Evolutionary conservation across 129 eudicot genomes (phyloP).

Genomic region (Flaveria sonorensis): DNA sequence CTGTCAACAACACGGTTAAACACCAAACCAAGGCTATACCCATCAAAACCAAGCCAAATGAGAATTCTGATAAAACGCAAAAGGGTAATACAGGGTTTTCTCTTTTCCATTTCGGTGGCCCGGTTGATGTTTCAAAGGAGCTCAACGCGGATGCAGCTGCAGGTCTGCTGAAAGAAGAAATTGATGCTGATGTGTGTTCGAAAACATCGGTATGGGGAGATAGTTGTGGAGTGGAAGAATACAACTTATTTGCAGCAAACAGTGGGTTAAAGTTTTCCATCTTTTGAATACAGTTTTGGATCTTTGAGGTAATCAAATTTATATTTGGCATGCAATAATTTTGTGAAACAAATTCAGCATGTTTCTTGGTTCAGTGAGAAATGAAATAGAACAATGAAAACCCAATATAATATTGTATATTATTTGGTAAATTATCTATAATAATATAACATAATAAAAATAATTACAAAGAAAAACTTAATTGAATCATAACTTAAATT

Average conservation of each 20-base stretch:
- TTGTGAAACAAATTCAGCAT: constrained; percentile 40
- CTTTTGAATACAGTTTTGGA: constrained; percentile 39
- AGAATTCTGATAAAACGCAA: constrained; percentile 22
- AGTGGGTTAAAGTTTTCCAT: constrained; percentile 70
- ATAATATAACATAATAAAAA: no score
- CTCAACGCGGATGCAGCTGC: constrained; percentile 18
- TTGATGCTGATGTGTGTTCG: constrained; percentile 34
- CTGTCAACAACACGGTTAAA: constrained; percentile 39
- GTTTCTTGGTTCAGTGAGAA: constrained; percentile 14
- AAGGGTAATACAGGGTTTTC: constrained; percentile 65
- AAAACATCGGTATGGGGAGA: constrained; percentile 8
- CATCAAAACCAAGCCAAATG: not conserved
- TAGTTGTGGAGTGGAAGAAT: constrained; percentile 52
- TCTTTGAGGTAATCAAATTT: constrained; percentile 30
- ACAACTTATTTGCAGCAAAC: constrained; percentile 75
- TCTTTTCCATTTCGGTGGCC: constrained; percentile 88
- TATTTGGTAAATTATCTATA: no score
- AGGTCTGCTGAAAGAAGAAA: constrained; percentile 33
- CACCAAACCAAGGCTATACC: constrained; percentile 32
- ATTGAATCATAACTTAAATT: no score
- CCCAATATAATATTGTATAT: no score
- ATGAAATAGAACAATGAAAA: no score
- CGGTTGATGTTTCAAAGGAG: constrained; percentile 71
- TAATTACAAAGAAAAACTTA: no score
- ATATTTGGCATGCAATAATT: constrained; percentile 56